These are phyloP conservation scores for Ceratobasidium sp. DNA, from an alignment of 1,284 basidiomycete genomes.

Conservation along the genomic window DNA sequence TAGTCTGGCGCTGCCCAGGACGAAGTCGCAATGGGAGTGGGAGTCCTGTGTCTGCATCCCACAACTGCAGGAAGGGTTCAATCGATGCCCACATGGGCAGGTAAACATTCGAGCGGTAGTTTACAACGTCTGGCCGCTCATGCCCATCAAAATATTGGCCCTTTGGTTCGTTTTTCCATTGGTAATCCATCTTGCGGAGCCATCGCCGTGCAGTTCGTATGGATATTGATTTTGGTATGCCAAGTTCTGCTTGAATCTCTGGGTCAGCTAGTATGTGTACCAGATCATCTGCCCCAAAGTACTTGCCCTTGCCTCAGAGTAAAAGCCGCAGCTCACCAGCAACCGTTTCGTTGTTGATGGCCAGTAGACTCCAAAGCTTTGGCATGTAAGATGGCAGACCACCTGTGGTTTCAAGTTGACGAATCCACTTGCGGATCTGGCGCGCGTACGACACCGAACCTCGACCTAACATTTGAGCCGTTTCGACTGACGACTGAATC, in stretches of 20 bases:
- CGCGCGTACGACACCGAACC: not conserved
- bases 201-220: constrained; percentile 17
- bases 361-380: not conserved
- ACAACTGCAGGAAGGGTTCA: constrained; percentile 40
- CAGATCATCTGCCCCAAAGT: constrained; percentile 33
- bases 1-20: not conserved
- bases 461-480: not conserved
- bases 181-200: constrained; percentile 28
- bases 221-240: not conserved
- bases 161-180: constrained; percentile 27
- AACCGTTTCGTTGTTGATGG: not conserved
- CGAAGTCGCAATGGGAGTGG: constrained; percentile 35
- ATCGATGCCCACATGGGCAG: constrained; percentile 36
- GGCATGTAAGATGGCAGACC: not conserved
- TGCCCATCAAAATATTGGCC: constrained; percentile 39
- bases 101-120: constrained; percentile 31
- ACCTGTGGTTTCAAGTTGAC: not conserved
- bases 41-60: constrained; percentile 40
- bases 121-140: constrained; percentile 37
- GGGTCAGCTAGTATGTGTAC: constrained; percentile 18
- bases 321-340: not conserved
- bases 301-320: constrained; percentile 11
- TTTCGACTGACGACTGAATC: not conserved
- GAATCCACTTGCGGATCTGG: not conserved
- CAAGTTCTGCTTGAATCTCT: constrained; percentile 15